Evolutionary conservation across 2,329 filamentous ascomycete genomes (phyloP).

Genomic region (Penicillium sp.): DNA sequence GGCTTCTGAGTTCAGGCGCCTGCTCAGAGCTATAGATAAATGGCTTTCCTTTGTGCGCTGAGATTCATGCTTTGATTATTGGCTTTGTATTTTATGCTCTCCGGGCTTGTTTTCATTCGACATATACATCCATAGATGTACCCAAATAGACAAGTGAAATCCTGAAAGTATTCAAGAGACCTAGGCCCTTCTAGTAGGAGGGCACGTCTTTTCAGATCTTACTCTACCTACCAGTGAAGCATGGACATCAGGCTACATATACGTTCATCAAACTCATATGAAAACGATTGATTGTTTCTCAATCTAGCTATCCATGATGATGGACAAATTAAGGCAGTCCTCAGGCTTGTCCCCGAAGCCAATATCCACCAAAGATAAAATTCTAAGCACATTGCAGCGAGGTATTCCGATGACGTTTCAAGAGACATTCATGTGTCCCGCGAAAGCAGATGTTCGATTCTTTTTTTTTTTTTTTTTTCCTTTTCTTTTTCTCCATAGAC

Average conservation of each 20-base stretch:
- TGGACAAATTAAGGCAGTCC: neutral
- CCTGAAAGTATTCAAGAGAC: neutral
- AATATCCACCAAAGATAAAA: conserved; percentile 3
- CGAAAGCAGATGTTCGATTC: neutral
- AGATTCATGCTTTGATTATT: neutral
- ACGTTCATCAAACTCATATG: neutral
- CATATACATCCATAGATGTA: neutral
- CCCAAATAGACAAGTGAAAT: neutral
- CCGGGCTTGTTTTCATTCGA: neutral
- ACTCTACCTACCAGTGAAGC: neutral
- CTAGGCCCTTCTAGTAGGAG: neutral
- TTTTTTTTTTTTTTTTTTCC: neutral
- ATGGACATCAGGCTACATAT: neutral
- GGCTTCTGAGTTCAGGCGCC: neutral
- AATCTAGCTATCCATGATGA: neutral
- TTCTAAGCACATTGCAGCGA: neutral
- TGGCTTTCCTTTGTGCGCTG: neutral
- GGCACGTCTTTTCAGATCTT: neutral
- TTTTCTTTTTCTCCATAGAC: neutral
- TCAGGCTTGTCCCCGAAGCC: neutral
- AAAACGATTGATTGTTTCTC: neutral
- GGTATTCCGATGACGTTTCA: neutral
- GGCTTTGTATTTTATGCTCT: neutral
- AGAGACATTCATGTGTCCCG: neutral
- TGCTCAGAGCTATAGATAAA: neutral